These are phyloP conservation scores for Populus pruinosa DNA, from an alignment of 345 rosid species.

Conservation along the genomic window DNA sequence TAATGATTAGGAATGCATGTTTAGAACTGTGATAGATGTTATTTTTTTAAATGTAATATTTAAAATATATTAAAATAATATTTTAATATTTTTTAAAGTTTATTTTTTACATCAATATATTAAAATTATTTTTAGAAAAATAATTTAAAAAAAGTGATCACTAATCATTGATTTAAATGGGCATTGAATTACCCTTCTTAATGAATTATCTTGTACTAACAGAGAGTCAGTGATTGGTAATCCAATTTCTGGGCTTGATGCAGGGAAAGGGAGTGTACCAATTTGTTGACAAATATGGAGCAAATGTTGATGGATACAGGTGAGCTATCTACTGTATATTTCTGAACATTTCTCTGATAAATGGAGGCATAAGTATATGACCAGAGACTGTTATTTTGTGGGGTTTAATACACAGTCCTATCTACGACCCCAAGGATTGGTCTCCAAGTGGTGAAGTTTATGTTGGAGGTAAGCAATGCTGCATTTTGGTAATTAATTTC, in stretches of 20 bases:
- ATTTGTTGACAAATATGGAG: conserved; percentile 90
- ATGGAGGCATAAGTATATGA: neutral
- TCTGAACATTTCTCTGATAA: neutral
- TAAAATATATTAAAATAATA: no score
- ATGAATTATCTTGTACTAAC: neutral
- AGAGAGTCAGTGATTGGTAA: neutral
- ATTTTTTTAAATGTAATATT: no score
- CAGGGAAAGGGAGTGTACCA: conserved; percentile 99
- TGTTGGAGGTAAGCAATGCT: conserved; percentile 55
- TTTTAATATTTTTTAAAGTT: no score
- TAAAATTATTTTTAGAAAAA: no score
- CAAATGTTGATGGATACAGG: conserved; percentile 98
- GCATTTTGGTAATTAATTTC: neutral
- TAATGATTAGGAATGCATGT: no score
- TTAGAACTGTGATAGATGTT: no score
- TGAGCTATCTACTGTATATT: neutral
- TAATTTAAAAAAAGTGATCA: no score
- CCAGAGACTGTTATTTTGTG: neutral
- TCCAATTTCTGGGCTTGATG: neutral
- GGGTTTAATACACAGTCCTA: conserved; percentile 53
- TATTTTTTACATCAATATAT: no score
- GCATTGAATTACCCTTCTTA: neutral
- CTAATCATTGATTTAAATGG: no score
- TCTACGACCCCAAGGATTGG: conserved; percentile 66
- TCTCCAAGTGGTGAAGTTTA: conserved; percentile 76